A percentile compares a stretch with the other conserved stretches of the same genome.
Conservation (phyloP, 768 basidiomycete species). For the Tulasnella sp. region DNA sequence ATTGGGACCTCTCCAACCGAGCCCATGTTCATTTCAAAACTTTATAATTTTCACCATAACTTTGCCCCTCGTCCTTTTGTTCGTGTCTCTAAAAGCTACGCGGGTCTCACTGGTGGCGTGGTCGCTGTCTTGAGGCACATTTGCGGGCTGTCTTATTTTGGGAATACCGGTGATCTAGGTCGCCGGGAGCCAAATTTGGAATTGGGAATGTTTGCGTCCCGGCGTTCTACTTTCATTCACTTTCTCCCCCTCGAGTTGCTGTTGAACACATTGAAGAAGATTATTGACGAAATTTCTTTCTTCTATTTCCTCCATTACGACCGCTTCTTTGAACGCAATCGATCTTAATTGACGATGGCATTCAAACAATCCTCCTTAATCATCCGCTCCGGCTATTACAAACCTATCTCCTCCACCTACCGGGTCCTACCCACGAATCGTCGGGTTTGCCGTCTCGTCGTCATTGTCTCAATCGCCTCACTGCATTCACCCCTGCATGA, state of each 20-base stretch:
- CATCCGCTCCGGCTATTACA: background rate
- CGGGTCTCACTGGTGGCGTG: background rate
- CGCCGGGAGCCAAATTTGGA: background rate
- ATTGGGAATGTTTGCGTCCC: background rate
- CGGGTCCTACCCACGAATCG: background rate
- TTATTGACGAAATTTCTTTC: background rate
- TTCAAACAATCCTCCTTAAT: background rate
- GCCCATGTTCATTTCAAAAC: background rate
- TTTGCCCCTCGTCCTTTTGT: background rate
- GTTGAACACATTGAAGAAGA: background rate
- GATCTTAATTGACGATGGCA: too few relatives aligned
- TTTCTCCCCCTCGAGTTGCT: background rate
- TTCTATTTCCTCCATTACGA: background rate
- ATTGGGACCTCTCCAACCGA: background rate
- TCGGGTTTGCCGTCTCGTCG: background rate
- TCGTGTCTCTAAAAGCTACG: background rate
- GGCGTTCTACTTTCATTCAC: background rate
- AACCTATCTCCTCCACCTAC: background rate
- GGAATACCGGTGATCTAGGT: background rate
- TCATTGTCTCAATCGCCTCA: background rate
- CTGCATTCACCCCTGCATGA: background rate
- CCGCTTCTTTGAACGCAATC: too few relatives aligned
- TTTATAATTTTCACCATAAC: background rate
- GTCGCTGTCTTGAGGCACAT: background rate
- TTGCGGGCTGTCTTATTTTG: background rate